phyloP scores from a whole-genome alignment of 139 green algal species.

The Tetradesmus obliquus region DNA sequence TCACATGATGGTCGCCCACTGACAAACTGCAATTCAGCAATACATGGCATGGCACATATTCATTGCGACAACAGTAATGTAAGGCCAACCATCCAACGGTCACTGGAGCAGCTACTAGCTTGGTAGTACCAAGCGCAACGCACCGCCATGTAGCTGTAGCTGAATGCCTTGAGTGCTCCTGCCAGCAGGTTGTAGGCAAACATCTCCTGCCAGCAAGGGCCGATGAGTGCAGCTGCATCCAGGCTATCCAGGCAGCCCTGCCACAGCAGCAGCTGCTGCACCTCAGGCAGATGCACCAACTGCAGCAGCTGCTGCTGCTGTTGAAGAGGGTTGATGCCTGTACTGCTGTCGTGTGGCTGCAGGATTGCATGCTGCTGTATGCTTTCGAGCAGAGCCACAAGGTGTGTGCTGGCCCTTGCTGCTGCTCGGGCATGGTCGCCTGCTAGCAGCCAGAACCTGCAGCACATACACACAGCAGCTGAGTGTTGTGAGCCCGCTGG shows the following conservation, averaged over 20 bases:
- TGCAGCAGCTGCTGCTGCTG: slow-evolving; percentile 7
- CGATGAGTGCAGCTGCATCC: neutral
- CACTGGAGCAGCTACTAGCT: too few species aligned
- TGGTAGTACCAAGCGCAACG: neutral
- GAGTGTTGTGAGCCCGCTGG: too few species aligned
- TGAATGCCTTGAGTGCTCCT: slow-evolving; percentile 24
- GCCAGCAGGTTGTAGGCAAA: slow-evolving; percentile 18
- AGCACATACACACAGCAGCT: neutral
- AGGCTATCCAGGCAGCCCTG: slow-evolving; percentile 31
- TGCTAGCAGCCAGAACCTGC: slow-evolving; percentile 16
- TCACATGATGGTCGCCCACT: too few species aligned
- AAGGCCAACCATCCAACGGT: too few species aligned
- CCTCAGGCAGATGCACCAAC: neutral
- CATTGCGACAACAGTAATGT: too few species aligned
- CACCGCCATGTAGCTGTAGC: slow-evolving; percentile 11
- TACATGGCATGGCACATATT: too few species aligned
- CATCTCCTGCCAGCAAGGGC: slow-evolving; percentile 40
- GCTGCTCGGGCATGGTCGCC: slow-evolving; percentile 18
- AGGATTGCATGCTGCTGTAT: slow-evolving; percentile 1
- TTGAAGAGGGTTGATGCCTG: neutral
- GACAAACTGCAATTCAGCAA: too few species aligned
- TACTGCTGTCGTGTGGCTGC: neutral
- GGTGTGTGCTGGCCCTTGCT: neutral
- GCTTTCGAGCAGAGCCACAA: neutral
- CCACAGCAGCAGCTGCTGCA: slow-evolving; percentile 38